Percentiles rank a stretch among this genome's conserved stretches.
Evolutionary conservation across 2,329 filamentous ascomycete genomes (phyloP).

Genomic region (Trichoderma atroviride): DNA sequence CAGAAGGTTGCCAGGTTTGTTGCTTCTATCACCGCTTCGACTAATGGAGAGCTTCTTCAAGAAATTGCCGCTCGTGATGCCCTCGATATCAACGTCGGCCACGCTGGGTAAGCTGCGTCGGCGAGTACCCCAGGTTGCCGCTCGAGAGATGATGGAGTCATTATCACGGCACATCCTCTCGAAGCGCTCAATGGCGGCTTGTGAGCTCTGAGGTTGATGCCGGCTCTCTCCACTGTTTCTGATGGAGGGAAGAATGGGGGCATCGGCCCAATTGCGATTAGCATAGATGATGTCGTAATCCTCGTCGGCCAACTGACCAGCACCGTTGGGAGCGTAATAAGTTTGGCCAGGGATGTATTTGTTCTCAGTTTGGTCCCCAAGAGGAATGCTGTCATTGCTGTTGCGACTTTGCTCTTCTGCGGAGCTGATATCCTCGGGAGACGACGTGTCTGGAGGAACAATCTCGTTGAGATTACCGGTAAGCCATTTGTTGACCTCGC

Average conservation of each 20-base stretch:
- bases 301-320: slow-evolving; percentile 47
- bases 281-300: slow-evolving; percentile 56
- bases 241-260: slow-evolving; percentile 53
- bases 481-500: slow-evolving; percentile 56
- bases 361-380: slow-evolving; percentile 55
- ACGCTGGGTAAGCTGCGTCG: slow-evolving; percentile 65
- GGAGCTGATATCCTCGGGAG: slow-evolving; percentile 32
- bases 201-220: slow-evolving; percentile 54
- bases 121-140: slow-evolving; percentile 71
- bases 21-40: slow-evolving; percentile 45
- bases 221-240: slow-evolving; percentile 35
- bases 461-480: slow-evolving; percentile 39
- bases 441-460: slow-evolving; percentile 34
- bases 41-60: slow-evolving; percentile 64
- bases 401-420: slow-evolving; percentile 34
- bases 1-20: slow-evolving; percentile 53
- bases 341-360: slow-evolving; percentile 51
- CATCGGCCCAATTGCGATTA: slow-evolving; percentile 53
- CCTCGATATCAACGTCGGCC: slow-evolving; percentile 57
- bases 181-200: slow-evolving; percentile 57
- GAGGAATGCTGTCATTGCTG: slow-evolving; percentile 48
- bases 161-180: slow-evolving; percentile 57
- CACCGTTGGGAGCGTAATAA: slow-evolving; percentile 49
- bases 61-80: slow-evolving; percentile 61
- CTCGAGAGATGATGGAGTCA: slow-evolving; percentile 61